phyloP scores from a whole-genome alignment of 305 asterid species.

The Fraxinus sp. region DNA sequence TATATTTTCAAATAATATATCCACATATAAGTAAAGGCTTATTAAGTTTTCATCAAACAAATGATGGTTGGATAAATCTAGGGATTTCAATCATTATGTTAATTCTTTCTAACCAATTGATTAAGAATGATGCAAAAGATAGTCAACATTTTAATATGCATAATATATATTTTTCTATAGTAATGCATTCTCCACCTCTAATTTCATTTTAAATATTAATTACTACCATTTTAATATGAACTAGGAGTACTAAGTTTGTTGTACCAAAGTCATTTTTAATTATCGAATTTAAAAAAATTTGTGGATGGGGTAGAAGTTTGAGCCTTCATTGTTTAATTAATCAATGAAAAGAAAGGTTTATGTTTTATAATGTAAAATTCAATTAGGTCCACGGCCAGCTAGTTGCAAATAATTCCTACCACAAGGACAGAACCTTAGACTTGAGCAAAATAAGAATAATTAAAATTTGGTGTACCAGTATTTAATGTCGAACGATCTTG shows the following conservation, averaged over 20 bases:
- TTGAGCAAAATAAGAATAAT: conserved; percentile 51
- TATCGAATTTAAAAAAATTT: conserved; percentile 17
- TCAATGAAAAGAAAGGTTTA: neutral
- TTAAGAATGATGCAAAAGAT: conserved; percentile 27
- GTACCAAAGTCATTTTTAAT: conserved; percentile 15
- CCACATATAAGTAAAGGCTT: conserved; percentile 4
- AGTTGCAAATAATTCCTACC: conserved; percentile 33
- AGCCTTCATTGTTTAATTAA: conserved; percentile 6
- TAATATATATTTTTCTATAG: neutral
- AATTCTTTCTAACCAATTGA: conserved; percentile 25
- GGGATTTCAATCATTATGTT: conserved; percentile 24
- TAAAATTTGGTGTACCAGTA: conserved; percentile 47
- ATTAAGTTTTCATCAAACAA: conserved; percentile 26
- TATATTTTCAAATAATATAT: conserved; percentile 8
- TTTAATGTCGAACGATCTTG: neutral
- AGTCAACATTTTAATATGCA: conserved; percentile 1
- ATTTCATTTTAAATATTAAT: conserved; percentile 27
- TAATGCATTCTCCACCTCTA: conserved; percentile 30
- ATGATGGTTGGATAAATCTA: conserved; percentile 34
- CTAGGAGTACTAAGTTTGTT: conserved; percentile 11
- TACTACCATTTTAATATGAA: conserved; percentile 12
- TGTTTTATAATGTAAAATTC: conserved; percentile 25
- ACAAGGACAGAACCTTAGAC: conserved; percentile 53
- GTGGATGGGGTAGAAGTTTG: conserved; percentile 45
- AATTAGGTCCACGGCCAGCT: conserved; percentile 46